Conservation (phyloP, 768 basidiomycete species). For the Rhizopogon vinicolor region DNA sequence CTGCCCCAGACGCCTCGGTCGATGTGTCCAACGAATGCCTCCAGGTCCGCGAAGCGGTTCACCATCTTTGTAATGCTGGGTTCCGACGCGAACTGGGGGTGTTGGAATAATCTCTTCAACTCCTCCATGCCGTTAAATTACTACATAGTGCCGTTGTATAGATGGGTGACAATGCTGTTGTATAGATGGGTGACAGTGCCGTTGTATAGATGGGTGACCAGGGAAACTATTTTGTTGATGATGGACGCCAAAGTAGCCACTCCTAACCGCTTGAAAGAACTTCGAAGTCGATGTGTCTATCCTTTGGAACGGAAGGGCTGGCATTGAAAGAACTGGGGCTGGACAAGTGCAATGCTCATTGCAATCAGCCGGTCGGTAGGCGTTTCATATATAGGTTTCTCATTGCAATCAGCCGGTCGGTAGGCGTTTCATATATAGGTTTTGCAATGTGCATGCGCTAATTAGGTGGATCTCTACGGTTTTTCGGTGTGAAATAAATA, state of each 20-base stretch:
- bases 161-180: neutral
- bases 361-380: too few species aligned
- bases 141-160: neutral
- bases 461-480: too few species aligned
- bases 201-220: neutral
- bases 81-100: neutral
- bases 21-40: neutral
- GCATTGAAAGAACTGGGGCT: too few species aligned
- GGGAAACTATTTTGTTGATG: neutral
- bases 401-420: too few species aligned
- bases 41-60: neutral
- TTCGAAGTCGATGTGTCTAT: too few species aligned
- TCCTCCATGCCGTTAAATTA: neutral
- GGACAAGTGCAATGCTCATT: too few species aligned
- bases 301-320: too few species aligned
- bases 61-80: neutral
- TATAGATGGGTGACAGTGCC: neutral
- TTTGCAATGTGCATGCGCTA: too few species aligned
- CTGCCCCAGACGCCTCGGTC: slow-evolving; percentile 11
- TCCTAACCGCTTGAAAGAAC: too few species aligned
- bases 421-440: too few species aligned
- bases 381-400: too few species aligned
- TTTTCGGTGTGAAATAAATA: too few species aligned
- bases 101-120: neutral
- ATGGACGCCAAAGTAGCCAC: neutral